Base-by-base conservation (phyloP, 2,329 filamentous ascomycete genomes). In the Exophiala bonariae region DNA sequence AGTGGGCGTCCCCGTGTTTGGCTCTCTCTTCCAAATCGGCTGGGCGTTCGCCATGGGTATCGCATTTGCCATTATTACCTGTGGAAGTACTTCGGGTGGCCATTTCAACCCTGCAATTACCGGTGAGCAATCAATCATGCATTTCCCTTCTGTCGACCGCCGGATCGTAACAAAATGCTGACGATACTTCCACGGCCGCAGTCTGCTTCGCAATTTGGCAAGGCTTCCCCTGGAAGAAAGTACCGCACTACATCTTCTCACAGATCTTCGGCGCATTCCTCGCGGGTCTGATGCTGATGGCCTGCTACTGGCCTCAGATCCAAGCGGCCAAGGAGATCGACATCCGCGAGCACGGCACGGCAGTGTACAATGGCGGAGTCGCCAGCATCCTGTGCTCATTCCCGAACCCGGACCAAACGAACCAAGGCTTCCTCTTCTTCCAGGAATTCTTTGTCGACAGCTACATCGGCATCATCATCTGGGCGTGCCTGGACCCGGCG, bases 401-500 rank as follows among this genome's bases (percentile, higher is more conserved):
- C 58, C 79, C 78, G 0, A 69, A 65, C 18, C 57, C 70, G 0
- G 69, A 65, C 13, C 75, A 81, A 58, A 75, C 69, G 4, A 79
- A 76, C 53, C 66, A 77, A 31, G 79, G 79, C 11, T 81, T 76
- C 58, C 60, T 82, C 1, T 79, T 83, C 64, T 61, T 81, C 42
- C 76, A 76, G 48, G 80, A 83, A 58, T 82, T 79, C 60, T 80
- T 83, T 55, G 78, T 79, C 20, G 75, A 79, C 58, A 67, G 63
- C 45, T 81, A 81, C 63, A 76, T 82, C 45, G 70, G 72, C 20
- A 68, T 82, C 47, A 64, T 81, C 11, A 81, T 82, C 60, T 82
- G 79, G 78, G 71, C 78, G 6, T 69, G 67, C 36, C 67, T 81
- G 23, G 80, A 83, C 61, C 77, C 77, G 0, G 76, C 78, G 9